Percentiles rank a stretch among this genome's conserved stretches.
These are phyloP conservation scores for Albugo laibachii DNA, from an alignment of 352 stramenopile species.

Conservation along the genomic window DNA sequence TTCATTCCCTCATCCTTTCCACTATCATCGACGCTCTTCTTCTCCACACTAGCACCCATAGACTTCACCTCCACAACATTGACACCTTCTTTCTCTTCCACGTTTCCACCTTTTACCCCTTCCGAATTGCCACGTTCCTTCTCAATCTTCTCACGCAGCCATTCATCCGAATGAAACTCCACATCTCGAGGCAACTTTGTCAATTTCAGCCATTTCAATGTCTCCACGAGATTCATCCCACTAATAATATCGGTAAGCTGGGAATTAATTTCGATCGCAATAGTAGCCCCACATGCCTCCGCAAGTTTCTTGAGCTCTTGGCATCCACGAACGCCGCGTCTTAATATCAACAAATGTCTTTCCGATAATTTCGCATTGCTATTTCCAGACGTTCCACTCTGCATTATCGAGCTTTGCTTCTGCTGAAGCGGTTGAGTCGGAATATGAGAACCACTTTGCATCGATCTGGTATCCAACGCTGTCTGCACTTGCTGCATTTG, in stretches of 20 bases:
- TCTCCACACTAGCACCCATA: too few species aligned
- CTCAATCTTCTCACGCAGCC: constrained; percentile 47
- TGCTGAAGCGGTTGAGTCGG: neutral
- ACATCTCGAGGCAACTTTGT: constrained; percentile 43
- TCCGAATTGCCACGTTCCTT: constrained; percentile 19
- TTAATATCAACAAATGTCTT: constrained; percentile 41
- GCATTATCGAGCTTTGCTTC: constrained; percentile 6
- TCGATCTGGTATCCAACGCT: neutral
- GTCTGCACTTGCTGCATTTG: constrained; percentile 12
- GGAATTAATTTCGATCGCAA: constrained; percentile 61
- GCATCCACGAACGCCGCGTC: constrained; percentile 40
- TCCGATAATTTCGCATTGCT: constrained; percentile 28
- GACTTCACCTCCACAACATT: too few species aligned
- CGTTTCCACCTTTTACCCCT: neutral
- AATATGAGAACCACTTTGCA: constrained; percentile 2
- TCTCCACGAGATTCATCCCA: constrained; percentile 30
- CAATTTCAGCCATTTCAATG: constrained; percentile 46
- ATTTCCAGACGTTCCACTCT: constrained; percentile 13
- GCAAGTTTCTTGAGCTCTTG: constrained; percentile 48
- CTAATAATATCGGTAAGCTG: constrained; percentile 66
- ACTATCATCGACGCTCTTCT: too few species aligned
- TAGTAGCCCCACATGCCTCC: constrained; percentile 26
- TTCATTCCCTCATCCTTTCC: too few species aligned
- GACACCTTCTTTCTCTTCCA: too few species aligned
- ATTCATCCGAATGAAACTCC: constrained; percentile 43